Conservation (phyloP, 2,329 filamentous ascomycete genomes). For the Trichoderma koningii region DNA sequence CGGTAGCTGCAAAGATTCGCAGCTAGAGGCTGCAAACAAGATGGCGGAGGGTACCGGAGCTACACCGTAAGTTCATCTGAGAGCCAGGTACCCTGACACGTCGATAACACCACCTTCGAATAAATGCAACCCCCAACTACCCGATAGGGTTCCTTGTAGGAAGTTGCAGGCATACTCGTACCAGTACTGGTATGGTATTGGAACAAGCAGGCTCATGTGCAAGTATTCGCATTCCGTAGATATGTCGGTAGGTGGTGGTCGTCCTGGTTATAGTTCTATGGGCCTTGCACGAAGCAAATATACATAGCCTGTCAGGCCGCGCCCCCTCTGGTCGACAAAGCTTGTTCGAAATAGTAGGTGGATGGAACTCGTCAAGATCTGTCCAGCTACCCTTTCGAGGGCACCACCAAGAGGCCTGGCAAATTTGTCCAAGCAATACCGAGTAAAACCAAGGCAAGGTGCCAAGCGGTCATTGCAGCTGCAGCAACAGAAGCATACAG, state of each 20-base stretch:
- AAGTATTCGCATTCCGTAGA: neutral
- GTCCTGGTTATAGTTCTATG: no score
- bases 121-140: neutral
- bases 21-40: neutral
- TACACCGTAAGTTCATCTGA: conserved; percentile 15
- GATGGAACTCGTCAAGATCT: neutral
- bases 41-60: conserved; percentile 3
- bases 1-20: neutral
- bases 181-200: neutral
- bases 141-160: conserved; percentile 11
- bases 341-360: neutral
- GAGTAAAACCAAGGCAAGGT: neutral
- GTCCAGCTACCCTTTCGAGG: neutral
- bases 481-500: neutral
- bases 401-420: neutral
- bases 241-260: no score
- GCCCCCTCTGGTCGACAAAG: neutral
- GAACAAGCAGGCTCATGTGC: neutral
- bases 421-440: neutral
- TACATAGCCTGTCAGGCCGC: neutral
- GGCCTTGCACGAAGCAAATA: neutral
- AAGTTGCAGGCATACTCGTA: neutral
- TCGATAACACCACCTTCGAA: conserved; percentile 20
- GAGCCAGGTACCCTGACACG: conserved; percentile 21
- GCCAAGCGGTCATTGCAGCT: neutral